Evolutionary conservation across 805 yeast species (phyloP), one percentile per base, ranked within the genome.

Genomic region (Torulaspora quercuum): DNA sequence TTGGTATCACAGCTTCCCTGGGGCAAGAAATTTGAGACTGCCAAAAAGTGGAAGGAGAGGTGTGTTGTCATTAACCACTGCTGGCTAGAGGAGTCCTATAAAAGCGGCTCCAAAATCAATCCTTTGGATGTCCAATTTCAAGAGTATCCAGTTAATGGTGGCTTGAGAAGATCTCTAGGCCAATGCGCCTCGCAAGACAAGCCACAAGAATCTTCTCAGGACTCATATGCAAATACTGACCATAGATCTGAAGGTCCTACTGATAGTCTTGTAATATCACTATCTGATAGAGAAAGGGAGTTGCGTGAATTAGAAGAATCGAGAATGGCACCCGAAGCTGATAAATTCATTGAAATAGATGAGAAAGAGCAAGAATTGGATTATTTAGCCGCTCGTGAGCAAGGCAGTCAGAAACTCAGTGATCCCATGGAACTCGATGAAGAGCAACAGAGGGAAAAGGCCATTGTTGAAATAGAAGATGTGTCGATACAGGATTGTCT

Each of bases 31-130:
- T 86, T 74, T 51, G 73, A 71, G 7, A 86, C 88, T 11, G 94
- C 92, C 0, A 55, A 66, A 22, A 70, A 71, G 43, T 88, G 96
- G 95, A 55, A 57, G 6, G 47, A 42, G 7, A 31, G 35, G 3
- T 53, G 60, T 26, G 42, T 35, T 4, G 63, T 85, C 14, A 69
- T 70, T 19, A 88, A 83, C 52, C 95, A 87, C 59, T 53, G 80
- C 9, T 90, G 98, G 98, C 61, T 90, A 9, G 97, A 90, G 53
- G 89, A 84, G 37, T 73, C 87, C 26, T 90, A 49, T 35, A 35
- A 44, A 30, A n/a, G 32, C 12, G 60, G 53, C 9, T 37, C 31
- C 4, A 41, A 46, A 24, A 22, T 47, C 4, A 42, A 47, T 33
- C 35, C 45, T 4, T n/a, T 16, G 13, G 27, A 24, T 6, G 25